Evolutionary conservation across 768 basidiomycete species (phyloP).

Genomic region (Leccinum subtestaceum): DNA sequence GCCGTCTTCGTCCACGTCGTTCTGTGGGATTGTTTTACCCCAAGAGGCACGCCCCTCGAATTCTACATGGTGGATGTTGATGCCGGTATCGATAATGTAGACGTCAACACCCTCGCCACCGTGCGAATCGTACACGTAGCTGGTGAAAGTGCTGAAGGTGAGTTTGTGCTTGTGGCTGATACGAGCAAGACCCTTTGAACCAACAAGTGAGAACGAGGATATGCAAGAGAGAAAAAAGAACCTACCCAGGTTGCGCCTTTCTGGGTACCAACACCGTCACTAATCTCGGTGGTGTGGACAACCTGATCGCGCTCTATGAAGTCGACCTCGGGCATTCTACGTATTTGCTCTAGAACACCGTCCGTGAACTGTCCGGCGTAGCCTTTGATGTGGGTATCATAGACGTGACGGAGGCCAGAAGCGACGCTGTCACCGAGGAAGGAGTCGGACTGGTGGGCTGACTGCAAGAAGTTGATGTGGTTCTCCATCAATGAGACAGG

Average conservation of each 20-base stretch:
- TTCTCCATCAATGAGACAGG: conserved; percentile 57
- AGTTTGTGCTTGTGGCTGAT: conserved; percentile 84
- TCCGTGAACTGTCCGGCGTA: conserved; percentile 81
- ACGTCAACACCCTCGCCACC: conserved; percentile 96
- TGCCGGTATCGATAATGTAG: conserved; percentile 84
- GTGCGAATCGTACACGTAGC: conserved; percentile 64
- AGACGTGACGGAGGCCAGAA: conserved; percentile 71
- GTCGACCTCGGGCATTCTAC: conserved; percentile 83
- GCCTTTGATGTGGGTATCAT: conserved; percentile 67
- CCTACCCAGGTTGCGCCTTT: conserved; percentile 83
- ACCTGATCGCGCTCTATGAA: conserved; percentile 94
- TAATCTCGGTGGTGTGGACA: conserved; percentile 57
- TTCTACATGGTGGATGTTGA: conserved; percentile 81
- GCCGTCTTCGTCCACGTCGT: conserved; percentile 84
- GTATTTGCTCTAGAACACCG: conserved; percentile 67
- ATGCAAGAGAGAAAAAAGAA: background rate
- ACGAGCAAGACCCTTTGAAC: conserved; percentile 82
- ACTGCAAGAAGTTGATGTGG: conserved; percentile 76
- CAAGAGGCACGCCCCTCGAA: conserved; percentile 88
- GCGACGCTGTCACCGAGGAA: conserved; percentile 43
- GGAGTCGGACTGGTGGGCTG: conserved; percentile 53
- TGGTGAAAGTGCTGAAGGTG: conserved; percentile 76
- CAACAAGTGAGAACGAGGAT: conserved; percentile 12
- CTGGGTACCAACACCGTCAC: conserved; percentile 39
- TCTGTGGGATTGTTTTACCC: conserved; percentile 88